phyloP scores from a whole-genome alignment of 2,329 filamentous ascomycete genomes.

The Colletotrichum tropicicola region DNA sequence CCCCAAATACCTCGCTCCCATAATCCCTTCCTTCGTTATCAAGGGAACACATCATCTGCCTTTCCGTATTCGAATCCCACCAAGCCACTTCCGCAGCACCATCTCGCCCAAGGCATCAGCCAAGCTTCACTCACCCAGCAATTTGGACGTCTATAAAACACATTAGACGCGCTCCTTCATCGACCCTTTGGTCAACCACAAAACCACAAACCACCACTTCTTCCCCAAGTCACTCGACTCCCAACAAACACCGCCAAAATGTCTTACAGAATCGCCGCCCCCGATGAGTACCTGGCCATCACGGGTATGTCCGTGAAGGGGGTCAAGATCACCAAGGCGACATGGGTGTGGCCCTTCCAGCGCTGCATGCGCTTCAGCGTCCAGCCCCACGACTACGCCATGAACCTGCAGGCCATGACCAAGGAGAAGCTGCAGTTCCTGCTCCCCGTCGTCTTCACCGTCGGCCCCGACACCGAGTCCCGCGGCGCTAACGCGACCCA shows the following conservation, averaged over 20 bases:
- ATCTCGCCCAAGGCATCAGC: too few species aligned
- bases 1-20: neutral
- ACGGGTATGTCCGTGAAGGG: constrained; percentile 80
- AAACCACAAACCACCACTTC: neutral
- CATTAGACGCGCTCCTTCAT: neutral
- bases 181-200: too few species aligned
- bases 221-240: neutral
- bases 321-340: constrained; percentile 82
- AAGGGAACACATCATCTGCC: neutral
- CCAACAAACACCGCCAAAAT: constrained; percentile 47
- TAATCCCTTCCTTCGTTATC: neutral
- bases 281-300: constrained; percentile 87
- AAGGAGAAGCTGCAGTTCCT: constrained; percentile 86
- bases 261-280: constrained; percentile 75
- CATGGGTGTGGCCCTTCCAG: constrained; percentile 77
- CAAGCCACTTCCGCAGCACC: neutral
- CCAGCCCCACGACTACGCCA: constrained; percentile 82
- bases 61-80: neutral
- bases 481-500: constrained; percentile 55
- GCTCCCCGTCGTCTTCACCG: constrained; percentile 85
- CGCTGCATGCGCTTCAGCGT: constrained; percentile 69
- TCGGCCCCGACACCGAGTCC: constrained; percentile 78
- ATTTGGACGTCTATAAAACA: neutral
- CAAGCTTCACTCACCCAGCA: too few species aligned
- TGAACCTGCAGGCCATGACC: constrained; percentile 88